Evolutionary conservation across 441 rosid species (phyloP).

Genomic region (Erodium chrysanthum): DNA sequence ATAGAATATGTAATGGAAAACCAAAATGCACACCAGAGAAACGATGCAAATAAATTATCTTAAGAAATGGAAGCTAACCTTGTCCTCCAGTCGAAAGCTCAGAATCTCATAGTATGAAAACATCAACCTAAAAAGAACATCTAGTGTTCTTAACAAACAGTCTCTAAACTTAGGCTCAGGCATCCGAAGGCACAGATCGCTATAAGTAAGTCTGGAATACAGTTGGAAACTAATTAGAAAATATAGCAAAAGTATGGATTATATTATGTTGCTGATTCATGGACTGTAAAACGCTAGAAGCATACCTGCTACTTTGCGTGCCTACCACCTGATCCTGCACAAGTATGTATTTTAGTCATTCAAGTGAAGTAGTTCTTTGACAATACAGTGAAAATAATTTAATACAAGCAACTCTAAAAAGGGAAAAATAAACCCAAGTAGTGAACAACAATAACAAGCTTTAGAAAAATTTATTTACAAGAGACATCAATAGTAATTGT

Average conservation of each 20-base stretch:
- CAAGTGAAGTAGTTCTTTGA: slow-evolving; percentile 18
- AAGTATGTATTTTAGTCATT: slow-evolving; percentile 23
- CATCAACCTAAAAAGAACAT: slow-evolving; percentile 70
- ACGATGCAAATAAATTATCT: slow-evolving; percentile 5
- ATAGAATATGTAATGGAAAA: neutral
- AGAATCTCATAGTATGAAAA: slow-evolving; percentile 81
- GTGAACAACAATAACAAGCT: slow-evolving; percentile 8
- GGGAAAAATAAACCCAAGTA: neutral
- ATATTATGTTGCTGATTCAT: slow-evolving; percentile 9
- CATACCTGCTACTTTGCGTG: slow-evolving; percentile 65
- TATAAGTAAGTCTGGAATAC: slow-evolving; percentile 86
- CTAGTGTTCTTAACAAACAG: slow-evolving; percentile 81
- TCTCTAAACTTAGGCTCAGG: slow-evolving; percentile 94
- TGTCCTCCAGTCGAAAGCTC: slow-evolving; percentile 55
- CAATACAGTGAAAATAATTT: slow-evolving; percentile 12
- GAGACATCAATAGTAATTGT: neutral
- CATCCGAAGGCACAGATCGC: slow-evolving; percentile 89
- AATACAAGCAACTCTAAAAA: slow-evolving; percentile 8
- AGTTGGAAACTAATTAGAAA: slow-evolving; percentile 24
- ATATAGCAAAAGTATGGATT: slow-evolving; percentile 18
- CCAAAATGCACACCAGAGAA: slow-evolving; percentile 1
- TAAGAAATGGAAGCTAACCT: slow-evolving; percentile 36
- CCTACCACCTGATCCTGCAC: slow-evolving; percentile 61
- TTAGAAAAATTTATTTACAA: neutral
- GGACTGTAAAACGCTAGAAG: slow-evolving; percentile 20